Conservation (phyloP, 2,329 filamentous ascomycete species). For the Penicillium sp. region DNA sequence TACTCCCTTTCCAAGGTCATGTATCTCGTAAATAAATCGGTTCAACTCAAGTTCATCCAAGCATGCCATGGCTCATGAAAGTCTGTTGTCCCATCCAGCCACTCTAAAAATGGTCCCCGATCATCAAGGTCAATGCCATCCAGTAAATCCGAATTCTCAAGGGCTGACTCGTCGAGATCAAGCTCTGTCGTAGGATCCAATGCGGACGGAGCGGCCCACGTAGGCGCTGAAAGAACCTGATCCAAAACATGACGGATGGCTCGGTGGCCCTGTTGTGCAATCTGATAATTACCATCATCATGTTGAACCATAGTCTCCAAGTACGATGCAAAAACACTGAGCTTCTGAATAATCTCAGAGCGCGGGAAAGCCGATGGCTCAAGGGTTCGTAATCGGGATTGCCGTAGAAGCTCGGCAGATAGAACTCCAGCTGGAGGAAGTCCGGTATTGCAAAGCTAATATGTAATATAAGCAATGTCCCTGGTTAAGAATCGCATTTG, state of each 20-base stretch:
- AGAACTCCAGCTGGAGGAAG: constrained; percentile 29
- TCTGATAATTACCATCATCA: constrained; percentile 25
- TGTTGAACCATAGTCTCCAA: constrained; percentile 20
- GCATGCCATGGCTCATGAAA: constrained; percentile 6
- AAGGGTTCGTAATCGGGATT: constrained; percentile 3
- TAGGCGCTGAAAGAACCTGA: constrained; percentile 13
- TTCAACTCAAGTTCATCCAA: constrained; percentile 8
- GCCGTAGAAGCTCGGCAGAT: constrained; percentile 29
- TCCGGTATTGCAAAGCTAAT: constrained; percentile 20
- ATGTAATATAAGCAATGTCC: not conserved
- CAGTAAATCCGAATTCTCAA: not conserved
- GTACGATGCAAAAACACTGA: constrained; percentile 28
- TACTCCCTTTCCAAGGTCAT: not conserved
- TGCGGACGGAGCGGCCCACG: not conserved
- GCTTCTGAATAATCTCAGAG: constrained; percentile 30
- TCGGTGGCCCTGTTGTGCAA: constrained; percentile 24
- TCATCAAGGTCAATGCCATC: constrained; percentile 6
- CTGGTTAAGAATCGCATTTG: not conserved
- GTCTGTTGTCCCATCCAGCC: constrained; percentile 7
- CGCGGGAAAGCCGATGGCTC: constrained; percentile 16
- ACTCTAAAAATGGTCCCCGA: constrained; percentile 4
- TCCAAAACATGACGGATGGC: constrained; percentile 25
- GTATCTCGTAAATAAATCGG: not conserved
- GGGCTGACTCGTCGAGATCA: not conserved
- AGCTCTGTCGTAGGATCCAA: not conserved